These are phyloP conservation scores for Cucumis hystrix DNA, from an alignment of 306 rosid species.

Conservation along the genomic window DNA sequence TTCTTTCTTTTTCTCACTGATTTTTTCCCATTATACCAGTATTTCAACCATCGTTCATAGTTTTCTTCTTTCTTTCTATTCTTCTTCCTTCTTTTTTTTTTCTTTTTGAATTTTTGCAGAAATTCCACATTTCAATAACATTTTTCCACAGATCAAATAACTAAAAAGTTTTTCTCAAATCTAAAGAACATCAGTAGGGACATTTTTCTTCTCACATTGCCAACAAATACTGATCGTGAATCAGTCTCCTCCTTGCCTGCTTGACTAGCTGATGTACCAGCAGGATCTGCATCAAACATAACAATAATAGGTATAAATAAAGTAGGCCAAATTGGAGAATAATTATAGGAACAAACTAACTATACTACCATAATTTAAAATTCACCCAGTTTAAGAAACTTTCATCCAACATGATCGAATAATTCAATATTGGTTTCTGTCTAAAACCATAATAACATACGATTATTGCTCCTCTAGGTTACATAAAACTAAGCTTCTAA, in stretches of 20 bases:
- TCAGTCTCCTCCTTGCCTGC: slow-evolving; percentile 83
- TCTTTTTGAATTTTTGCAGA: background rate
- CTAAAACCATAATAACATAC: background rate
- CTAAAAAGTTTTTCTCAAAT: background rate
- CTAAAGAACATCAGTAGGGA: background rate
- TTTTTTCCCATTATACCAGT: background rate
- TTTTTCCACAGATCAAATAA: background rate
- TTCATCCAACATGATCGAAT: background rate
- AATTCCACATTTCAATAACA: background rate
- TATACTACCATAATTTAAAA: background rate
- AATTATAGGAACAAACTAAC: background rate
- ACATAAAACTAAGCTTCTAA: background rate
- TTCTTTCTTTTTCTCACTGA: background rate
- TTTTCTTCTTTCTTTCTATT: background rate
- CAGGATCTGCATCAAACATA: slow-evolving; percentile 43
- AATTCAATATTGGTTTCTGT: background rate
- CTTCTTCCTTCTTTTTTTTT: background rate
- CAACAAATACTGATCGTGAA: slow-evolving; percentile 75
- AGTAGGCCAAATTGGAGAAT: background rate
- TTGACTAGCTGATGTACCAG: slow-evolving; percentile 48
- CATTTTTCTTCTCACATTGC: slow-evolving; percentile 59
- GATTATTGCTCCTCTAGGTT: background rate
- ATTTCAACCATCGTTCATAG: background rate
- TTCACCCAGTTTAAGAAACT: background rate
- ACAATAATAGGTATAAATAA: background rate